Evolutionary conservation across 2,329 filamentous ascomycete genomes (phyloP).

Genomic region (Pseudogymnoascus sp.): DNA sequence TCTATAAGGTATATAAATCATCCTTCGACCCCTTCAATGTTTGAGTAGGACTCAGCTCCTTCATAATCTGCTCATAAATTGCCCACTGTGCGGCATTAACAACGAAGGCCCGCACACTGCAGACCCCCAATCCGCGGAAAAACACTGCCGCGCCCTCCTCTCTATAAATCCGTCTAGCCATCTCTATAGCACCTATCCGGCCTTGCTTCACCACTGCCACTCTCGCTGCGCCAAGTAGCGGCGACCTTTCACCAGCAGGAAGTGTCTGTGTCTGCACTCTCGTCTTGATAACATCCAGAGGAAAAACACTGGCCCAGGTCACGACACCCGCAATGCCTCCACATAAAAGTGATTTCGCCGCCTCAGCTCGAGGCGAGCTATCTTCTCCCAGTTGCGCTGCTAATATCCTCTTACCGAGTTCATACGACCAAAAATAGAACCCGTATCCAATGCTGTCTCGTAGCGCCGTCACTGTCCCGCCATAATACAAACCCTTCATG

Average conservation of each 20-base stretch:
- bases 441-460: conserved; percentile 90
- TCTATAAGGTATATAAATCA: conserved; percentile 3
- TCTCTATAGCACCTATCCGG: conserved; percentile 47
- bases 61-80: conserved; percentile 83
- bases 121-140: conserved; percentile 69
- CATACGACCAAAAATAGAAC: conserved; percentile 95
- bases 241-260: conserved; percentile 19
- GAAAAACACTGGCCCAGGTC: conserved; percentile 87
- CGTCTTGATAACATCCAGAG: conserved; percentile 87
- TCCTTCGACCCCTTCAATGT: neutral
- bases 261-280: conserved; percentile 67
- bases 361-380: conserved; percentile 35
- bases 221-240: conserved; percentile 26
- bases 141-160: conserved; percentile 55
- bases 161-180: conserved; percentile 59
- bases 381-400: conserved; percentile 18
- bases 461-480: conserved; percentile 70
- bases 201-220: conserved; percentile 16
- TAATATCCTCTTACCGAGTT: conserved; percentile 58
- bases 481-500: conserved; percentile 67
- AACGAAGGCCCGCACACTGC: conserved; percentile 77
- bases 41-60: conserved; percentile 31
- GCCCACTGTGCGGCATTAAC: conserved; percentile 94
- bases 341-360: conserved; percentile 64
- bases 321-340: conserved; percentile 80